Evolutionary conservation across 176 grass and related monocot species (phyloP).

Genomic region (Oryza meridionalis): DNA sequence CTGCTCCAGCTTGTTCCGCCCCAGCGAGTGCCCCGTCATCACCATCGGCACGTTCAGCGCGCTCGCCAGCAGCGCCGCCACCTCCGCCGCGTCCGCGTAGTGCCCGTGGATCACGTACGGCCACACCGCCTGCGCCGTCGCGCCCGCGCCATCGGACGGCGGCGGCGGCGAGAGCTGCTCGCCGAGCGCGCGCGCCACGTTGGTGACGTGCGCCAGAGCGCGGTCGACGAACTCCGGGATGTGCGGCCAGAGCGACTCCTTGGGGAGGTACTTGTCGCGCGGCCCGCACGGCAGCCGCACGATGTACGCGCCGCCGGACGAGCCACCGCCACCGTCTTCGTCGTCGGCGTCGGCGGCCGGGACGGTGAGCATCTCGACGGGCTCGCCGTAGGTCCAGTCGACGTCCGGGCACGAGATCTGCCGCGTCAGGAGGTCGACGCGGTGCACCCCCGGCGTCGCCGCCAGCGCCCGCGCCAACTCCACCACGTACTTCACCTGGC

Average conservation of each 20-base stretch:
- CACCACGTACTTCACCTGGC: constrained; percentile 95
- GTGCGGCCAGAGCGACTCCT: constrained; percentile 92
- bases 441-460: constrained; percentile 72
- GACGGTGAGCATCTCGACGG: constrained; percentile 77
- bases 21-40: constrained; percentile 94
- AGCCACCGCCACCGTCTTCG: constrained; percentile 4
- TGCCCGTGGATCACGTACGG: constrained; percentile 91
- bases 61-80: constrained; percentile 63
- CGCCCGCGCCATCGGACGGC: neutral
- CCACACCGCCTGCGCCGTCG: constrained; percentile 45
- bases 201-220: constrained; percentile 77
- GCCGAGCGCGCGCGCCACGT: constrained; percentile 74
- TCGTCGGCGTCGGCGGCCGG: neutral
- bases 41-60: constrained; percentile 86
- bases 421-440: constrained; percentile 84
- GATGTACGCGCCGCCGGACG: constrained; percentile 67
- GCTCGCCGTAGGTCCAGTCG: constrained; percentile 95
- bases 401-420: constrained; percentile 80
- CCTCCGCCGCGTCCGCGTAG: constrained; percentile 93
- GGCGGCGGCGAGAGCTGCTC: constrained; percentile 41
- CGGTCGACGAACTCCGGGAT: constrained; percentile 96
- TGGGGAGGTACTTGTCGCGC: constrained; percentile 74
- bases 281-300: constrained; percentile 89
- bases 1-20: constrained; percentile 97
- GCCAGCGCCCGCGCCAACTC: constrained; percentile 86